Evolutionary conservation across 108 stramenopile species (phyloP).

Genomic region (Hondaea fermentalgiana): DNA sequence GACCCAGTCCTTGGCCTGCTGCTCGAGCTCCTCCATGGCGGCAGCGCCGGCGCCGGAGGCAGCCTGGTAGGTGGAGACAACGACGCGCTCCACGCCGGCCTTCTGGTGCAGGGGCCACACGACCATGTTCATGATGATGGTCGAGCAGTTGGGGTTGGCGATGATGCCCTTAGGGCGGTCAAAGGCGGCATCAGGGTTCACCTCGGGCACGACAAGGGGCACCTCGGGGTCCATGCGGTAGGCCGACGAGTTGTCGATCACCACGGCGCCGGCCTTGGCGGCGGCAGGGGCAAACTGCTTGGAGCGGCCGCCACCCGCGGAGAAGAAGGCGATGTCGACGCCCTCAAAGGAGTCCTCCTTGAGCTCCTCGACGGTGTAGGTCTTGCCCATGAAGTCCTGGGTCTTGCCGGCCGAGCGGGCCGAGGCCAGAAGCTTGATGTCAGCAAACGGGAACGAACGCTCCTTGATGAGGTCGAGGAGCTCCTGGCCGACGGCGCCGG

Average conservation of each 20-base stretch:
- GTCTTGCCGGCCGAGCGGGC: conserved; percentile 31
- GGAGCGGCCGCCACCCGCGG: conserved; percentile 12
- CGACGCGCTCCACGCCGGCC: conserved; percentile 14
- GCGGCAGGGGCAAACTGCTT: conserved; percentile 23
- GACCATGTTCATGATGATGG: conserved; percentile 34
- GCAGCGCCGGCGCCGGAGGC: conserved; percentile 32
- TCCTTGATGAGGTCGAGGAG: conserved; percentile 15
- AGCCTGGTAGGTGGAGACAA: conserved; percentile 41
- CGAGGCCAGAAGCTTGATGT: conserved; percentile 29
- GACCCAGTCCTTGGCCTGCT: conserved; percentile 18
- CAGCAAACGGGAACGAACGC: conserved; percentile 16
- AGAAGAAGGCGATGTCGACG: conserved; percentile 18
- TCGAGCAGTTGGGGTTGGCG: conserved; percentile 48
- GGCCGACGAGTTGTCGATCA: conserved; percentile 41
- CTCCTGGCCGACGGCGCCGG: conserved; percentile 29
- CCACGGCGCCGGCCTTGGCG: not conserved
- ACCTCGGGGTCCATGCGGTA: conserved; percentile 29
- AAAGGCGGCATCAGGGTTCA: conserved; percentile 30
- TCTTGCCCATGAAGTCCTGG: not conserved
- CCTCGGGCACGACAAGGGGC: conserved; percentile 42
- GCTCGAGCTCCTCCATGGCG: conserved; percentile 36
- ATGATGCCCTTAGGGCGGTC: conserved; percentile 18
- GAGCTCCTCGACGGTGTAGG: conserved; percentile 19
- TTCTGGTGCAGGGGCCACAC: conserved; percentile 30
- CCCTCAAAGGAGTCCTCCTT: conserved; percentile 19